Percentiles rank a stretch among this genome's conserved stretches.
Conservation (phyloP, 441 rosid genomes). For the Mallotus japonicus region DNA sequence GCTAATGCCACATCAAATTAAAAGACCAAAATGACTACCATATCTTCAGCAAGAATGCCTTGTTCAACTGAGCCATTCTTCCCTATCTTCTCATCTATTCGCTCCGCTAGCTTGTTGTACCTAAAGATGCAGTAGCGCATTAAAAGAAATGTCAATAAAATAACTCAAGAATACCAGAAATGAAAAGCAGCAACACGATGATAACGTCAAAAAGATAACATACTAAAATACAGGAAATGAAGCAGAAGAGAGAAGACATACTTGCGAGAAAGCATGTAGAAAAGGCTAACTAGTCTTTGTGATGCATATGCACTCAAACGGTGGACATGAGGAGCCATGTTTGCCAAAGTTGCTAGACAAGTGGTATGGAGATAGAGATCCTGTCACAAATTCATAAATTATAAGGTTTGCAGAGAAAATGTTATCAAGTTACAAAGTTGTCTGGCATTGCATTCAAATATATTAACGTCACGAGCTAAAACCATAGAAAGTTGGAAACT, state of each 20-base stretch:
- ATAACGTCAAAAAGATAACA: slow-evolving; percentile 10
- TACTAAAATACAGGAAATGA: neutral
- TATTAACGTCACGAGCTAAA: neutral
- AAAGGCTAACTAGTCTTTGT: slow-evolving; percentile 96
- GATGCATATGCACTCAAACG: slow-evolving; percentile 98
- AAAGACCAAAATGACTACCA: slow-evolving; percentile 44
- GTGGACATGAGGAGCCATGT: slow-evolving; percentile 99
- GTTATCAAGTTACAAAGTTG: neutral
- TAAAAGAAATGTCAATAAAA: slow-evolving; percentile 18
- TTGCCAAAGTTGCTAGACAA: slow-evolving; percentile 95
- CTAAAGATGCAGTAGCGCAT: slow-evolving; percentile 40
- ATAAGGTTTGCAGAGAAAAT: neutral
- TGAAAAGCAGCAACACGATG: neutral
- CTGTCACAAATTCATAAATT: slow-evolving; percentile 39
- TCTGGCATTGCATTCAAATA: neutral
- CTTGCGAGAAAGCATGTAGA: slow-evolving; percentile 98
- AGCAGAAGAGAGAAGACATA: slow-evolving; percentile 32
- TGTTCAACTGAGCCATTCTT: slow-evolving; percentile 52
- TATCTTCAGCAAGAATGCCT: slow-evolving; percentile 64
- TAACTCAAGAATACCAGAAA: slow-evolving; percentile 10
- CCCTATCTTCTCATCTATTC: slow-evolving; percentile 54
- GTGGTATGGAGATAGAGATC: slow-evolving; percentile 98
- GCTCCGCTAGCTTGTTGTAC: slow-evolving; percentile 85
- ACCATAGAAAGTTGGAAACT: slow-evolving; percentile 6
- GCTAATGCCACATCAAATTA: neutral